phyloP scores from a whole-genome alignment of 2,329 filamentous ascomycete species.

The Pyricularia pennisetigena region DNA sequence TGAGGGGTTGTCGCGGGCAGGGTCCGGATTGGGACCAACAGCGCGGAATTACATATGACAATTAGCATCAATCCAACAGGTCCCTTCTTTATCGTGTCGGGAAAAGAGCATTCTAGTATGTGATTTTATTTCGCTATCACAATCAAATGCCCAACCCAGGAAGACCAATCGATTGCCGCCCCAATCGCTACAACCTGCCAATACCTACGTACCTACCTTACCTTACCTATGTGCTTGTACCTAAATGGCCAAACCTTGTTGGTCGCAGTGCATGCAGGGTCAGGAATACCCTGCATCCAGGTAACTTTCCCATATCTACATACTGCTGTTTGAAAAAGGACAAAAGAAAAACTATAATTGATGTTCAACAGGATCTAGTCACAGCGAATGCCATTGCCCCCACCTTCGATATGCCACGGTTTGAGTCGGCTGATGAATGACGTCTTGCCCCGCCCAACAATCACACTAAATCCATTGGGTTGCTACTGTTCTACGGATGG shows the following conservation, averaged over 20 bases:
- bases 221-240: background rate
- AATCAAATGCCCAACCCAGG: background rate
- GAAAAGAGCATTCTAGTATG: background rate
- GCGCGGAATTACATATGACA: background rate
- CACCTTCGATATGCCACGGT: background rate
- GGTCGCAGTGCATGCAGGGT: background rate
- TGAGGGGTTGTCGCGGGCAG: background rate
- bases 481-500: no score
- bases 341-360: background rate
- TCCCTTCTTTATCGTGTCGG: background rate
- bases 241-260: background rate
- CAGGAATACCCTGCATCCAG: background rate
- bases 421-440: background rate
- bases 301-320: background rate
- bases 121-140: background rate
- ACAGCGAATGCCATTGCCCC: background rate
- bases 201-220: background rate
- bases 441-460: background rate
- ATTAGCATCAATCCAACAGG: background rate
- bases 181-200: background rate
- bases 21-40: background rate
- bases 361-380: background rate
- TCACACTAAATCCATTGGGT: background rate
- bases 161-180: background rate
- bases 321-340: no score